Evolutionary conservation across 2,329 filamentous ascomycete species (phyloP), one percentile per base, ranked within the genome.

Genomic region (Sporothrix phasma): DNA sequence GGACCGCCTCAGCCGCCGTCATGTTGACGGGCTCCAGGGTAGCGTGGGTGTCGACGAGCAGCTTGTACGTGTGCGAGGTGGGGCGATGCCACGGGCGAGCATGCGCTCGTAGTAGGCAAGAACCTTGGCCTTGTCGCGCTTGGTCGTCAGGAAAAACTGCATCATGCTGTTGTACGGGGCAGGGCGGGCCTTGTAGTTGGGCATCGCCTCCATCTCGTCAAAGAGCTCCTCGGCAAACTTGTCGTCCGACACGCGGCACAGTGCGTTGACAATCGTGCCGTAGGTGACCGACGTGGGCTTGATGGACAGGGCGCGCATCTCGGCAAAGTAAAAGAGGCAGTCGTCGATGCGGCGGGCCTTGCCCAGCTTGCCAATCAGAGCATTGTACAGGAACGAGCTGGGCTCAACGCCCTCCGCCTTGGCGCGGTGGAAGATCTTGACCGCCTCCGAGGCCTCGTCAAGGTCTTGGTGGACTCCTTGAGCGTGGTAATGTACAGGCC

Each of bases 151-250:
- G 84, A 97, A 99, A 79, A 96, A 97, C 74, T 99, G 94, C 86
- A 99, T 99, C 87, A 99, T 89, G 76, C 91, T 96, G 81, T 99
- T 97, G 82, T 99, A 99, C 0, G 94, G 94, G 26, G 94, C 94
- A 29, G 94, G 92, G 10, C 94, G 88, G 46, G 94, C 91, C 81
- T 97, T 97, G 84, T 99, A 99, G 80, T 99, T 99, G 64, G 92
- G 88, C 88, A 96, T 96, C 54, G 88, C 86, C 79, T 99, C 94
- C 94, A 99, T 99, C 79, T 99, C 94, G 73, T 97, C 92, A 73
- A 99, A 99, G 70, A 97, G 85, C 76, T 97, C 92, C 73, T 97
- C 94, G 31, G 94, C 94, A 74, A 97, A 96, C 73, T 93, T 95
- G 78, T 97, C 93, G 70, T 99, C 94, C 69, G 92, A 96, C 64